Percentiles rank a stretch among this genome's conserved stretches.
Evolutionary conservation across 805 yeast genomes (phyloP).

Genomic region (Saturnispora besseyi): DNA sequence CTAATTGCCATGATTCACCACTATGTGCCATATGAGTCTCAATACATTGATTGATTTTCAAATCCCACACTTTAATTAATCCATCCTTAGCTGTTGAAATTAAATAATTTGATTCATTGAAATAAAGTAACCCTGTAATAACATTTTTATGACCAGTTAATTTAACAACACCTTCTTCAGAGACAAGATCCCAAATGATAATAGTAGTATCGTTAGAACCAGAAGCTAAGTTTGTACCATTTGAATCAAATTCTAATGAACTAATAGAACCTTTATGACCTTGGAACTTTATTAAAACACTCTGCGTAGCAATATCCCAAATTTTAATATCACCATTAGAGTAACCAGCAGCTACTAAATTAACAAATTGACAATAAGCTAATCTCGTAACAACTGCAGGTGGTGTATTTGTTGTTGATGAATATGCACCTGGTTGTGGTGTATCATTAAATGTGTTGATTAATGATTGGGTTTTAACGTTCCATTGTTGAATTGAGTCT

Average conservation of each 20-base stretch:
- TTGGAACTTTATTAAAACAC: conserved; percentile 69
- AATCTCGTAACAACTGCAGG: conserved; percentile 58
- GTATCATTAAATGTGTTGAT: conserved; percentile 51
- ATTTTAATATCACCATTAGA: conserved; percentile 81
- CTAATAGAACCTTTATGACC: conserved; percentile 90
- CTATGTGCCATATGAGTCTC: conserved; percentile 93
- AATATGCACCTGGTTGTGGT: conserved; percentile 60
- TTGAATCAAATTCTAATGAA: conserved; percentile 56
- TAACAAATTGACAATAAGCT: conserved; percentile 50
- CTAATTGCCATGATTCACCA: conserved; percentile 89
- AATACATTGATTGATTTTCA: conserved; percentile 77
- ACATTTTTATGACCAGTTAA: conserved; percentile 84
- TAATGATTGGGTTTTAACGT: conserved; percentile 79
- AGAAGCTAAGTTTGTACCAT: conserved; percentile 78
- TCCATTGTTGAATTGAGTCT: conserved; percentile 86
- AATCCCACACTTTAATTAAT: conserved; percentile 85
- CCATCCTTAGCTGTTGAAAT: conserved; percentile 84
- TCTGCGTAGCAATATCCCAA: conserved; percentile 81
- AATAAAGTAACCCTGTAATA: conserved; percentile 64
- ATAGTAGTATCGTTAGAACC: conserved; percentile 82
- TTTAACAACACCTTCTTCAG: conserved; percentile 82
- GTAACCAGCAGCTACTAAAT: conserved; percentile 81
- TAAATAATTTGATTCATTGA: conserved; percentile 49
- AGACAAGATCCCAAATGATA: conserved; percentile 90
- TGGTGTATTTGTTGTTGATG: conserved; percentile 51